These are phyloP conservation scores for Penicillium atrosanguineum DNA, from an alignment of 495 filamentous ascomycete species.

Conservation along the genomic window DNA sequence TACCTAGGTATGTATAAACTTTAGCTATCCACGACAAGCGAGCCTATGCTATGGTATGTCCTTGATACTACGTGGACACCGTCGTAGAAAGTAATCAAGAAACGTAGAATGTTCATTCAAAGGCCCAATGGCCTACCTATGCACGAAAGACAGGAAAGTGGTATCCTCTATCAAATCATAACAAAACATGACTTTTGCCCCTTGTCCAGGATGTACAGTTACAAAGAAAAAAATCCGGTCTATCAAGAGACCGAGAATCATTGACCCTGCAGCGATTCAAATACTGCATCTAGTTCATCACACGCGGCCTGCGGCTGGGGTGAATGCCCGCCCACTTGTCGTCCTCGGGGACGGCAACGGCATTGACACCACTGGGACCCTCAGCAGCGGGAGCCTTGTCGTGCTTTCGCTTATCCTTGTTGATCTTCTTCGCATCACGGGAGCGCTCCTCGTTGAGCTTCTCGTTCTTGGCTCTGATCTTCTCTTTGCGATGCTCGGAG, in stretches of 20 bases:
- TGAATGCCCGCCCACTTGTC: conserved; percentile 51
- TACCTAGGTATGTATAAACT: neutral
- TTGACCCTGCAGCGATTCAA: neutral
- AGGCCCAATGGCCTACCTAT: neutral
- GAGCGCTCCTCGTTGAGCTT: conserved; percentile 81
- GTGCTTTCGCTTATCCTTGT: conserved; percentile 43
- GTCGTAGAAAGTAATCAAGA: neutral
- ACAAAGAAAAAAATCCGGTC: neutral
- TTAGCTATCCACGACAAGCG: neutral
- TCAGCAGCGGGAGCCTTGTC: conserved; percentile 16
- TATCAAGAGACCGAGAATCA: neutral
- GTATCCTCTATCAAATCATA: conserved; percentile 19
- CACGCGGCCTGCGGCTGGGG: conserved; percentile 54
- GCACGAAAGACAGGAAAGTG: conserved; percentile 13
- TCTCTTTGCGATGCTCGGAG: conserved; percentile 63
- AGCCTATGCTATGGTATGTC: neutral
- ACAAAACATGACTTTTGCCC: conserved; percentile 13
- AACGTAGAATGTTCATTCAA: neutral
- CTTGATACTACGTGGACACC: neutral
- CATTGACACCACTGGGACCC: conserved; percentile 23
- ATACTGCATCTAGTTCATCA: conserved; percentile 32
- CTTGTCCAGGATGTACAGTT: conserved; percentile 6
- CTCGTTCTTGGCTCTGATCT: conserved; percentile 81
- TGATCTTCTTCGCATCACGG: conserved; percentile 50
- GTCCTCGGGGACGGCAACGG: conserved; percentile 22